Conservation (phyloP, 1,139 yeast genomes). For the Geotrichum klebahnii region DNA sequence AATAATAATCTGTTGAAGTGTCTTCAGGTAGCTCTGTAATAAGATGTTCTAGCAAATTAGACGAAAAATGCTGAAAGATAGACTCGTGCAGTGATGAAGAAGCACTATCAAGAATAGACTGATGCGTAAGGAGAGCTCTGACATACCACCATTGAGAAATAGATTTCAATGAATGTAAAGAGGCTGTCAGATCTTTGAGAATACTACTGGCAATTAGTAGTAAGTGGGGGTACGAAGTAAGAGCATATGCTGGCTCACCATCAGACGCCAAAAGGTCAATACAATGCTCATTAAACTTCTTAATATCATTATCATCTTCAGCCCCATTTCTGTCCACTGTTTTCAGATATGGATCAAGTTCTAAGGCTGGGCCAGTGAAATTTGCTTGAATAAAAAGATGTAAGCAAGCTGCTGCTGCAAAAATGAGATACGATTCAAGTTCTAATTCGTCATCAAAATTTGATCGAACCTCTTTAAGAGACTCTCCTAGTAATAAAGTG, state of each 20-base stretch:
- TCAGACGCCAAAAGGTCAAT: conserved; percentile 27
- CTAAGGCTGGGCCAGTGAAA: conserved; percentile 75
- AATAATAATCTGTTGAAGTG: conserved; percentile 37
- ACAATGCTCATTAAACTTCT: conserved; percentile 20
- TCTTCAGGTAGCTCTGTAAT: conserved; percentile 22
- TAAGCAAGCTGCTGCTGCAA: conserved; percentile 45
- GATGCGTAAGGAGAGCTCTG: conserved; percentile 38
- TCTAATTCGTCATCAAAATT: conserved; percentile 13
- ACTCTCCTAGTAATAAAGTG: background rate
- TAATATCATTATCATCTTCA: conserved; percentile 23
- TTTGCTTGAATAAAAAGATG: conserved; percentile 72
- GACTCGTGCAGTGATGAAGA: conserved; percentile 35
- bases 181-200: conserved; percentile 21
- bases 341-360: conserved; percentile 35
- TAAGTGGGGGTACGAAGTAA: conserved; percentile 36
- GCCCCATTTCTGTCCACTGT: conserved; percentile 18
- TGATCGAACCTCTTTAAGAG: background rate
- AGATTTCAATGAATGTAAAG: conserved; percentile 18
- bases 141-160: conserved; percentile 37
- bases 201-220: conserved; percentile 31
- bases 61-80: conserved; percentile 30
- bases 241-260: conserved; percentile 39
- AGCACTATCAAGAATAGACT: conserved; percentile 35
- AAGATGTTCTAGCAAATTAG: conserved; percentile 25
- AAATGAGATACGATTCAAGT: conserved; percentile 17